Percentiles rank a stretch among this genome's conserved stretches.
These are phyloP conservation scores for Fusarium citri DNA, from an alignment of 2,329 filamentous ascomycete species.

Conservation along the genomic window DNA sequence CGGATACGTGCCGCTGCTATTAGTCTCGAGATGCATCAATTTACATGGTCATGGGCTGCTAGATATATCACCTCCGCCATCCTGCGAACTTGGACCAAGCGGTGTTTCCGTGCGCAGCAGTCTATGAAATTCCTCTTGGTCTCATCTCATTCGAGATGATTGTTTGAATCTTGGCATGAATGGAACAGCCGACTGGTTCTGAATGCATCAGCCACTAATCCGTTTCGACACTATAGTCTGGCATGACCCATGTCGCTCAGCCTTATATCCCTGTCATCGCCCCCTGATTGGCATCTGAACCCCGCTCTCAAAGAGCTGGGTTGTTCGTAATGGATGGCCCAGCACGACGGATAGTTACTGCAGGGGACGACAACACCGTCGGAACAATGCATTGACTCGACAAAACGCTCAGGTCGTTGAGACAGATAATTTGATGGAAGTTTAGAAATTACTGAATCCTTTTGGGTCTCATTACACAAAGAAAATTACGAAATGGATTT, in stretches of 20 bases:
- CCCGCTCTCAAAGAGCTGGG: constrained; percentile 30
- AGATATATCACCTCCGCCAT: constrained; percentile 16
- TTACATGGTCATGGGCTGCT: constrained; percentile 9
- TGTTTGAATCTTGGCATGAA: constrained; percentile 41
- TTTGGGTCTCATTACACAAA: background rate
- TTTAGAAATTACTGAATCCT: constrained; percentile 9
- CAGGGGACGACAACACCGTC: constrained; percentile 20
- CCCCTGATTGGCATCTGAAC: constrained; percentile 45
- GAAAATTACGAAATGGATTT: background rate
- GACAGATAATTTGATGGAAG: constrained; percentile 14
- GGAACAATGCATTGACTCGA: constrained; percentile 37
- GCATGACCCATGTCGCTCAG: constrained; percentile 32
- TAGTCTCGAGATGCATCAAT: constrained; percentile 26
- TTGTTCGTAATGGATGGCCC: constrained; percentile 31
- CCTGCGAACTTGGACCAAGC: constrained; percentile 11
- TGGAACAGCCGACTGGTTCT: constrained; percentile 40
- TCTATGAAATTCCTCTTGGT: constrained; percentile 22
- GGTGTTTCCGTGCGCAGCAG: constrained; percentile 7
- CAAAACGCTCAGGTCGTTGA: constrained; percentile 23
- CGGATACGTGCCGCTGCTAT: constrained; percentile 25
- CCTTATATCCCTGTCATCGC: constrained; percentile 36
- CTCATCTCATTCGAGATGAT: constrained; percentile 36
- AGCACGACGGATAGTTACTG: constrained; percentile 24
- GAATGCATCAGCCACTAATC: constrained; percentile 37
- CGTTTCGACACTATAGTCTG: constrained; percentile 39